Evolutionary conservation across 768 basidiomycete genomes (phyloP), one percentile per base, ranked within the genome.

Genomic region (Lentinus tigrinus): DNA sequence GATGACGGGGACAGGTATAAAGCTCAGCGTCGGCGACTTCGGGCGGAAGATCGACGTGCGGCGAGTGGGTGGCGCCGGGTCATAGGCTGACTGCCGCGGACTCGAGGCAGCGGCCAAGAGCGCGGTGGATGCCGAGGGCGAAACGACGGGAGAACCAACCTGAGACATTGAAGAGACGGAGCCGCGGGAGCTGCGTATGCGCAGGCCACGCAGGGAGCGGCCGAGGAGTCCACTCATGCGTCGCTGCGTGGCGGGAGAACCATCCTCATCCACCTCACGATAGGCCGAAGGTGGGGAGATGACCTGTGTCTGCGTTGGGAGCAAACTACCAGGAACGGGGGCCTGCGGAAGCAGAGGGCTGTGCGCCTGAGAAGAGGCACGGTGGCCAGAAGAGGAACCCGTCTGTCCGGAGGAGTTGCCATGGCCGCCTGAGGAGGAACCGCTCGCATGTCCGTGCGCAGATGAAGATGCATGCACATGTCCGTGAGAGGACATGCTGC

Each of bases 321-420:
- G 59, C 28, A 67, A 51, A 24, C 65, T 67, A 4, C 63, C 64
- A 3, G 54, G 65, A 11, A 23, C 54, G 16, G 61, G 52, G 5
- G 47, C 31, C 14, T 31, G 23, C 9, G 52, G 14, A 19, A 52
- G 42, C 38, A 58, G 57, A 13, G 53, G 44, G 19, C 53, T n/a
- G 24, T 52, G 50, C 3, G 50, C 44, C 7, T 53, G 53, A 1
- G 51, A 37, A 47, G 38, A 38, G 31, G 13, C 57, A 36, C 31
- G 47, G 31, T 47, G 53, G 34, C 54, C 51, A 1, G 60, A 52
- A n/a, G 60, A 56, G 44, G 62, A 61, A 11, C 56, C 58, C 24
- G 47, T 57, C 34, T 65, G 57, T 5, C 58, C 63, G 11, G 60
- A 56, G 3, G 64, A 65, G 10, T 61, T 57, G 10, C 52, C 60